Evolutionary conservation across 768 basidiomycete species (phyloP).

Genomic region (Phaeolepiota aurea): DNA sequence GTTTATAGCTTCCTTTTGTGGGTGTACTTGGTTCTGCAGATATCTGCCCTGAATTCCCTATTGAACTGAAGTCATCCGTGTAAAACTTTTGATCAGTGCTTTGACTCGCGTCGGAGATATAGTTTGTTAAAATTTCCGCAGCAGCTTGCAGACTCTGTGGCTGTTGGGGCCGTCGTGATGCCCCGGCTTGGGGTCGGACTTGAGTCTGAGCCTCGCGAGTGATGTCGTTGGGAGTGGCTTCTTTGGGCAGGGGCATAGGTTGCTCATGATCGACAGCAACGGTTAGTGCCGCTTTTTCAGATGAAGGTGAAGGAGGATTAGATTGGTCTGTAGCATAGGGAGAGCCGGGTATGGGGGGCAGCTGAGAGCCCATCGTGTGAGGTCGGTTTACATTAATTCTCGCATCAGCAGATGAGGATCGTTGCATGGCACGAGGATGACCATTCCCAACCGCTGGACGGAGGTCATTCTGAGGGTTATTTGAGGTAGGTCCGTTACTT

Average conservation of each 20-base stretch:
- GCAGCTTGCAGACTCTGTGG: constrained; percentile 72
- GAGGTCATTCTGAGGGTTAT: neutral
- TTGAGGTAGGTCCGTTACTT: too few species aligned
- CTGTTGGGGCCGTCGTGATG: constrained; percentile 44
- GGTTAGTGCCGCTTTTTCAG: constrained; percentile 11
- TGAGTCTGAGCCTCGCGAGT: constrained; percentile 25
- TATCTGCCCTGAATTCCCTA: constrained; percentile 12
- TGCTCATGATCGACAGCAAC: constrained; percentile 5
- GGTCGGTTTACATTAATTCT: neutral
- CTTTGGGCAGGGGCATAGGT: constrained; percentile 19
- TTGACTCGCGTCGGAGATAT: constrained; percentile 33
- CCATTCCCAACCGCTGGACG: neutral
- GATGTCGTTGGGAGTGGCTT: constrained; percentile 24
- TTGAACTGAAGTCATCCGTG: constrained; percentile 14
- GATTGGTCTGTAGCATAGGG: constrained; percentile 59
- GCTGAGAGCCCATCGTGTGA: constrained; percentile 23
- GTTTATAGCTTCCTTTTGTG: constrained; percentile 15
- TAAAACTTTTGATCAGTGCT: constrained; percentile 16
- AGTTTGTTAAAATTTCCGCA: constrained; percentile 49
- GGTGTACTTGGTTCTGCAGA: constrained; percentile 18
- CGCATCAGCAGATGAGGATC: neutral
- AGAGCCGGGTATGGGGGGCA: constrained; percentile 64
- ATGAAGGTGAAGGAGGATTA: constrained; percentile 41
- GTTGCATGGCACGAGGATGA: neutral
- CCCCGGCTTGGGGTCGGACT: constrained; percentile 42